phyloP scores from a whole-genome alignment of 257 asterid genomes.

The Nicotiana obtusifolia region DNA sequence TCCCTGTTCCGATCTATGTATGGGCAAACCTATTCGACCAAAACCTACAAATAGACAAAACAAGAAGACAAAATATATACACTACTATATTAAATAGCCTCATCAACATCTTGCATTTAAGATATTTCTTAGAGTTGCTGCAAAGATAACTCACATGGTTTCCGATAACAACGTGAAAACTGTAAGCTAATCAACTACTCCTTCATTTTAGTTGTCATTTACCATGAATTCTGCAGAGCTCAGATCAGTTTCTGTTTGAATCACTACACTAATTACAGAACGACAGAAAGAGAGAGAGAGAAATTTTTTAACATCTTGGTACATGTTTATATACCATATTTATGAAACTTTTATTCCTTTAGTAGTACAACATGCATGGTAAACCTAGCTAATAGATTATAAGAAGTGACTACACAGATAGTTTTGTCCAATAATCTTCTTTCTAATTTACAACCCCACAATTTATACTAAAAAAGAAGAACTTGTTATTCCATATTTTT shows the following conservation, averaged over 20 bases:
- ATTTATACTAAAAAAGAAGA: background rate
- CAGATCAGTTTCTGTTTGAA: no score
- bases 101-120: background rate
- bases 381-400: conserved; percentile 19
- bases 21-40: background rate
- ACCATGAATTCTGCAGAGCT: no score
- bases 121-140: background rate
- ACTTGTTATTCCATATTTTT: background rate
- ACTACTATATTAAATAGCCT: background rate
- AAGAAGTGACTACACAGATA: background rate
- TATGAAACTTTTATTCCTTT: conserved; percentile 11
- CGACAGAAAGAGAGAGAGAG: background rate
- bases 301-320: no score
- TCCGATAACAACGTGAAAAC: background rate
- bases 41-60: background rate
- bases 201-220: no score
- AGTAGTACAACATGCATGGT: conserved; percentile 41
- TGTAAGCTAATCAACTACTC: background rate
- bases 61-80: background rate
- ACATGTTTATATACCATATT: background rate
- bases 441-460: background rate
- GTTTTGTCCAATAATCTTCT: background rate
- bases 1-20: background rate
- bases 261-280: background rate
- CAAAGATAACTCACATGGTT: background rate